A percentile compares a stretch with the other conserved stretches of the same genome.
phyloP scores from a whole-genome alignment of 306 rosid genomes.

The Castanea crenata region DNA sequence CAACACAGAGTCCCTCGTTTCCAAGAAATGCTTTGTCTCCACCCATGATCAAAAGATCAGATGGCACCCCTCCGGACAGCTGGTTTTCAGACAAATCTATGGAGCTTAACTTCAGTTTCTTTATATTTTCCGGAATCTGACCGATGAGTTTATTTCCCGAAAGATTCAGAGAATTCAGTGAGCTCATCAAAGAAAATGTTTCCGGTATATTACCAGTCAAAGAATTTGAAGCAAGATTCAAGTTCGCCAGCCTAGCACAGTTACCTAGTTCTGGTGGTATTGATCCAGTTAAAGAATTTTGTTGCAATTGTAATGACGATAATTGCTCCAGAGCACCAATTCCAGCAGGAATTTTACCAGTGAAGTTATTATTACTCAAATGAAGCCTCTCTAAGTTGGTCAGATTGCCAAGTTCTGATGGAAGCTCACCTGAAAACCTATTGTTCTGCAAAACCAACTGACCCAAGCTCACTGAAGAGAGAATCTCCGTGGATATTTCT shows the following conservation, averaged over 20 bases:
- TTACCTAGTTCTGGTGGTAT: conserved; percentile 66
- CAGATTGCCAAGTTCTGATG: conserved; percentile 68
- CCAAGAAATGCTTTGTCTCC: conserved; percentile 69
- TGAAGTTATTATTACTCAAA: conserved; percentile 61
- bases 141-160: conserved; percentile 72
- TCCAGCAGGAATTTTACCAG: conserved; percentile 69
- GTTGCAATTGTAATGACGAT: conserved; percentile 74
- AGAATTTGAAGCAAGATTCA: conserved; percentile 77
- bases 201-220: conserved; percentile 63
- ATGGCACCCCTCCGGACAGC: conserved; percentile 68
- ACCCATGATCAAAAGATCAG: conserved; percentile 61
- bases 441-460: conserved; percentile 61
- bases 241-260: conserved; percentile 70
- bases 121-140: conserved; percentile 61
- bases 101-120: conserved; percentile 67
- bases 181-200: conserved; percentile 60
- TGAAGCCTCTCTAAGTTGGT: conserved; percentile 69
- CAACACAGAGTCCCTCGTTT: conserved; percentile 73
- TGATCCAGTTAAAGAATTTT: conserved; percentile 63
- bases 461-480: conserved; percentile 59
- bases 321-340: conserved; percentile 66
- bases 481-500: conserved; percentile 51
- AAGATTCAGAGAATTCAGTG: conserved; percentile 79
- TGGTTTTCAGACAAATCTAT: conserved; percentile 77
- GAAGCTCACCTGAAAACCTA: conserved; percentile 76